Conservation (phyloP, 805 yeast genomes). For the Priceomyces carsonii region DNA sequence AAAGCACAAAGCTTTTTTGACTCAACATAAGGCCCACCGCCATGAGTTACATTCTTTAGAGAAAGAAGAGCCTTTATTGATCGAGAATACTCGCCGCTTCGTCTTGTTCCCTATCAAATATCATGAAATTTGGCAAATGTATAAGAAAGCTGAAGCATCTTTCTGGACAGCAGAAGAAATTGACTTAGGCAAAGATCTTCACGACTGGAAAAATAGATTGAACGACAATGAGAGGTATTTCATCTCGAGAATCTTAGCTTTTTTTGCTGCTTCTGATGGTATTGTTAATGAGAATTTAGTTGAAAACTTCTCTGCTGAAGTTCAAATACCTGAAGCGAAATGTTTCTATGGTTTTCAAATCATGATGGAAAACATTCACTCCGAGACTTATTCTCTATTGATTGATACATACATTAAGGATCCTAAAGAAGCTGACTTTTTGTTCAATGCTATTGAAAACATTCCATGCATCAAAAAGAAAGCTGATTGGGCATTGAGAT, state of each 20-base stretch:
- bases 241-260: conserved; percentile 90
- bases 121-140: conserved; percentile 98
- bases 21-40: conserved; percentile 68
- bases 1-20: conserved; percentile 57
- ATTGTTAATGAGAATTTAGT: conserved; percentile 97
- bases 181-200: conserved; percentile 86
- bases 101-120: conserved; percentile 95
- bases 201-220: conserved; percentile 90
- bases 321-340: conserved; percentile 95
- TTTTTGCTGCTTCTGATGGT: conserved; percentile 98
- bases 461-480: conserved; percentile 95
- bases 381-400: conserved; percentile 93
- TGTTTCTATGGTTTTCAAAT: conserved; percentile 99
- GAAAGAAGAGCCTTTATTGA: conserved; percentile 84
- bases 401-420: conserved; percentile 96
- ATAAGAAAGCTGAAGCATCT: conserved; percentile 98
- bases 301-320: conserved; percentile 96
- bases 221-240: conserved; percentile 91
- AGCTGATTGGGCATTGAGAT: conserved; percentile 98
- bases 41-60: conserved; percentile 72
- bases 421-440: conserved; percentile 85
- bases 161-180: conserved; percentile 99
- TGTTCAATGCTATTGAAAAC: conserved; percentile 94
- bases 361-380: conserved; percentile 99
- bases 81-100: conserved; percentile 83